Evolutionary conservation across 1,139 yeast species (phyloP), one percentile per base, ranked within the genome.

Genomic region (Trichomonascaceae sp.): DNA sequence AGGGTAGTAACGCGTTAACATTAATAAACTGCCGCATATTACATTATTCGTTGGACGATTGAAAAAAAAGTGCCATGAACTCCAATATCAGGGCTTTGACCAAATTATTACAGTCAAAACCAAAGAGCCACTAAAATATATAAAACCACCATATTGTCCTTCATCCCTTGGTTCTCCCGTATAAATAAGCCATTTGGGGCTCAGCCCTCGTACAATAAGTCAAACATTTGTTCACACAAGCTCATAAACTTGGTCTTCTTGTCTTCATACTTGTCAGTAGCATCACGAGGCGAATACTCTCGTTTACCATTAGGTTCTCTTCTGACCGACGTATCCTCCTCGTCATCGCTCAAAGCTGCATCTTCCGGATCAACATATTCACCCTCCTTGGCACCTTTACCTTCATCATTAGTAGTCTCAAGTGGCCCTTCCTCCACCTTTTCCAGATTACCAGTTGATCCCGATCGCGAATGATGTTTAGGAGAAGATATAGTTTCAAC

Each of bases 161-260:
- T 32, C 38, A 32, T 32, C 15, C 9, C 38, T 32, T 32, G n/a
- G 17, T 13, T 9, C 41, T 36, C 17, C 41, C 17, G 41, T 36
- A 36, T 36, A 36, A 36, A 36, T 36, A 36, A 36, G 9, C 41
- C 41, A n/a, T 13, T n/a, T n/a, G n/a, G 41, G 41, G 41, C 41
- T 36, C 17, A 36, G 41, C 41, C 52, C 27, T 50, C 56, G 49
- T 63, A 61, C 43, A 66, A 43, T 45, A 67, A 45, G 55, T 68
- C 71, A 69, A 70, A 68, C 57, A 65, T 55, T 49, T 68, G 67
- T 2, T 63, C 60, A 46, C 71, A 68, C 44, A 68, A 58, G 50
- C 61, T 61, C 53, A 68, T 45, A 52, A 66, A 68, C 41, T 62
- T 56, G 52, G 51, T 62, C 57, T 60, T 63, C 55, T 58, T 60